Base-by-base conservation (phyloP, 2,329 filamentous ascomycete species). In the Capronia americana region DNA sequence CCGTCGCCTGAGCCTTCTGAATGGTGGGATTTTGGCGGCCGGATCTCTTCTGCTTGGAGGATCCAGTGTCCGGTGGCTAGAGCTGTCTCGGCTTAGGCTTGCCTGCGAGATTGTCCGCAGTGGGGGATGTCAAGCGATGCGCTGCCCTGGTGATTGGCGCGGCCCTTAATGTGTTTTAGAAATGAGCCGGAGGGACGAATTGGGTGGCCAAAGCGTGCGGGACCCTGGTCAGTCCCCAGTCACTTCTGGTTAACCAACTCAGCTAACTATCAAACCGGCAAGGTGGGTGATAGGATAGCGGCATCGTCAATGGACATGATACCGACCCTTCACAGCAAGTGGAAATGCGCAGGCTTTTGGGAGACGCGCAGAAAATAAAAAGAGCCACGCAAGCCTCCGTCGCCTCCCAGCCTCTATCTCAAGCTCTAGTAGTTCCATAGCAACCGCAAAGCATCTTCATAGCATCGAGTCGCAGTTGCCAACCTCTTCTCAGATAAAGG, bases 121-220 rank as follows among this genome's bases (percentile, higher is more conserved):
- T 69, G 64, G 61, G 65, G 67, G 53, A 8, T n/a, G 48, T 32
- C 48, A 32, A 46, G 48, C 46, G 12, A 64, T 63, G 64, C 67
- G 67, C 64, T 64, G 32, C 32, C 57, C 24, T 30, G 24, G 51
- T 63, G 67, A 69, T 69, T 69, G 65, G 62, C 61, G 64, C 51
- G 54, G 56, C 10, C 34, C 44, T 64, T 70, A 70, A 70, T 70
- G 68, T 70, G 68, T 70, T 70, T 70, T 65, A 70, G 65, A 69
- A 62, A 32, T 66, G 64, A 48, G 48, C 44, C 26, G n/a, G 46
- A 26, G 51, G 20, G 48, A 60, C 68, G 60, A 70, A 63, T 70
- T 48, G 50, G 50, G 23, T 56, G 51, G 58, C 17, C 55, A n/a
- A 28, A 28, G 62, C 56, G 30, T 55, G 55, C 26, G 14, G 14